A percentile compares a stretch with the other conserved stretches of the same genome.
Conservation (phyloP, 495 filamentous ascomycete genomes). For the Gamarada debralockiae region DNA sequence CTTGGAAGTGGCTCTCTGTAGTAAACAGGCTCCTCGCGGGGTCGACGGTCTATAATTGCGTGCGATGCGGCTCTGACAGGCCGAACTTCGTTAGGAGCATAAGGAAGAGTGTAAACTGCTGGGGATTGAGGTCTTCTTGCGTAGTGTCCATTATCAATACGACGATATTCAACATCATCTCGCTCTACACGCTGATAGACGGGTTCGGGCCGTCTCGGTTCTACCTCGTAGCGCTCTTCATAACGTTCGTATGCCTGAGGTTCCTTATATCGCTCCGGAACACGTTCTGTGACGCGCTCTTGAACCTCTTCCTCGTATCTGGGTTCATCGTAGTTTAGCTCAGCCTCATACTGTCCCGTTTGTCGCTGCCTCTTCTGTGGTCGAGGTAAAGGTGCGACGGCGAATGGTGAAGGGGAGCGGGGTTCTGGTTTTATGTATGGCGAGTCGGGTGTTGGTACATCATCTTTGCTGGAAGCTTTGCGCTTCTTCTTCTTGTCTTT, state of each 20-base stretch:
- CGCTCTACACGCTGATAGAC: slow-evolving; percentile 31
- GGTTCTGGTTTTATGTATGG: slow-evolving; percentile 86
- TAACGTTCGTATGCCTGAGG: slow-evolving; percentile 7
- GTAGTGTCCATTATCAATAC: slow-evolving; percentile 36
- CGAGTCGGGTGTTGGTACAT: slow-evolving; percentile 35
- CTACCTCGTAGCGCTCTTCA: slow-evolving; percentile 18
- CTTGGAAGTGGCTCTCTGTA: slow-evolving; percentile 46
- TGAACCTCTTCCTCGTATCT: slow-evolving; percentile 9
- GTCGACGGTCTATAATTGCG: slow-evolving; percentile 48
- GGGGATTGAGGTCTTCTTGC: slow-evolving; percentile 46
- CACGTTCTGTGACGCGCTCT: slow-evolving; percentile 5
- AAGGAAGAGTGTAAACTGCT: slow-evolving; percentile 41
- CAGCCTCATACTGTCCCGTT: slow-evolving; percentile 37
- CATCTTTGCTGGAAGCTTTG: slow-evolving; percentile 34
- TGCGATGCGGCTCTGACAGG: slow-evolving; percentile 57
- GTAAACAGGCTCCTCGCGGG: slow-evolving; percentile 45
- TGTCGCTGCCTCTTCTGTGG: slow-evolving; percentile 51
- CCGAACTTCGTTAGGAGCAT: slow-evolving; percentile 39
- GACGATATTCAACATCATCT: slow-evolving; percentile 32
- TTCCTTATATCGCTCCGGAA: slow-evolving; percentile 1
- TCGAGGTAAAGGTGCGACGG: slow-evolving; percentile 45
- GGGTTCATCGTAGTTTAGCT: slow-evolving; percentile 38
- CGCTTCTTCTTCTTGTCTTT: slow-evolving; percentile 41
- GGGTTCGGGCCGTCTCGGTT: slow-evolving; percentile 12
- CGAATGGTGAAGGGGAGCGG: slow-evolving; percentile 72